Base-by-base conservation (phyloP, 306 rosid genomes). In the Prunus campanulata region DNA sequence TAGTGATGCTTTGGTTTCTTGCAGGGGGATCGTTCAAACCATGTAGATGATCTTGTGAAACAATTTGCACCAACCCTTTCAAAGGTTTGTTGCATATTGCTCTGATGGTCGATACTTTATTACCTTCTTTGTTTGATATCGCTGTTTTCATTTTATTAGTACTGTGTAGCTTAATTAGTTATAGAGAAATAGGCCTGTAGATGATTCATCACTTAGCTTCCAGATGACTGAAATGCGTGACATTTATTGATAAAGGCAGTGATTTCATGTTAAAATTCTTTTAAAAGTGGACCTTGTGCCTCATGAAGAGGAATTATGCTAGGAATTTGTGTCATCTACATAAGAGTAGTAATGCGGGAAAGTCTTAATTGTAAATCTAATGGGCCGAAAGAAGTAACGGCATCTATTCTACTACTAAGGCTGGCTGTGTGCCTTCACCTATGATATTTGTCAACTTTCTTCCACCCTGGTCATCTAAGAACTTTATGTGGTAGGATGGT, bases 41-140 rank as follows among this genome's bases (percentile, higher is more conserved):
- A 83, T 78, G 96, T 92, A 55, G 71, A 85, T 69, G 89, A 90
- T 20, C 78, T 95, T 52, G 89, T 92, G 71, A 83, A 83, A 80
- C 82, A 85, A 77, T 86, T 95, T 20, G 78, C 86, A 64, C 95
- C 96, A 73, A 87, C 90, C 74, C 86, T 94, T 86, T 82, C 91
- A 56, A 86, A 95, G 98, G 97, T 95, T 83, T 67, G 72, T 85
- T 88, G 74, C 84, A 72, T 82, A 78, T 57, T 74, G 81, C 86
- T 80, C 81, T 84, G 84, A 71, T 79, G 79, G 80, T 85, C 66
- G 65, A 79, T 66, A 48, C 39, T 71, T 76, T 2, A 29, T 76
- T 1, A 29, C 55, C 56, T 14, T 16, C 27, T 70, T 47, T 11
- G 44, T 16, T 16, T 19, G 18, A 2, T 60, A 8, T 47, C 14